Base-by-base conservation (phyloP, 495 filamentous ascomycete species). In the Niebla homalea region DNA sequence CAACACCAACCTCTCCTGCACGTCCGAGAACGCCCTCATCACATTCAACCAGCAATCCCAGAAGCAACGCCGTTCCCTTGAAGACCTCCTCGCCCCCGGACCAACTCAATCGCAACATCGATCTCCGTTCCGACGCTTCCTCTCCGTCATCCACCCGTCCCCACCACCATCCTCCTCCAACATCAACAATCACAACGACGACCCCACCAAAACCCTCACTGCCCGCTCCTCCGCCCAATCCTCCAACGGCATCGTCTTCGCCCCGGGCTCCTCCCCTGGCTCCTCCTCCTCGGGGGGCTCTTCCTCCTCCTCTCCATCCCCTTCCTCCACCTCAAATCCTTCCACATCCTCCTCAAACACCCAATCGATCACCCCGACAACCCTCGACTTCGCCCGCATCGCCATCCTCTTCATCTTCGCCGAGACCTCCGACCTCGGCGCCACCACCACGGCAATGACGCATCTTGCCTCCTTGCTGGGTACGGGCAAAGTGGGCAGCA, bases 21-120 rank as follows among this genome's bases (percentile, higher is more conserved):
- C 74, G 1, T 76, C 79, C 0, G 80, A 95, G 65, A 96, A 96
- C 53, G 79, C 85, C 0, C 75, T 98, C 19, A 81, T 97, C 7
- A 83, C 85, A 0, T 93, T 98, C 57, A 74, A 80, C 48, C 78
- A 80, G 23, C 57, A 64, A 26, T 67, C 47, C 44, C 26, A 20
- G 57, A 54, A 47, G 50, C 49, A 37, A 20, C 29, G 29, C 29
- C 18, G 56, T 32, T 41, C 53, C 16, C 38, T 53, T 4, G 39
- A 44, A n/a, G 46, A 57, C 8, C n/a, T 32, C 25, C 18, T 43
- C 19, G 7, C 16, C 40, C 46, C 21, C 6, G n/a, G n/a, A n/a
- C 26, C 41, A 35, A 10, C 37, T 18, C 10, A 42, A 26, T n/a
- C 3, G 25, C 5, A 19, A 39, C 10, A 22, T n/a, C 45, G 0